A percentile compares a stretch with the other conserved stretches of the same genome.
Conservation (phyloP, 1,139 yeast species). For the Trichomonascaceae sp. region DNA sequence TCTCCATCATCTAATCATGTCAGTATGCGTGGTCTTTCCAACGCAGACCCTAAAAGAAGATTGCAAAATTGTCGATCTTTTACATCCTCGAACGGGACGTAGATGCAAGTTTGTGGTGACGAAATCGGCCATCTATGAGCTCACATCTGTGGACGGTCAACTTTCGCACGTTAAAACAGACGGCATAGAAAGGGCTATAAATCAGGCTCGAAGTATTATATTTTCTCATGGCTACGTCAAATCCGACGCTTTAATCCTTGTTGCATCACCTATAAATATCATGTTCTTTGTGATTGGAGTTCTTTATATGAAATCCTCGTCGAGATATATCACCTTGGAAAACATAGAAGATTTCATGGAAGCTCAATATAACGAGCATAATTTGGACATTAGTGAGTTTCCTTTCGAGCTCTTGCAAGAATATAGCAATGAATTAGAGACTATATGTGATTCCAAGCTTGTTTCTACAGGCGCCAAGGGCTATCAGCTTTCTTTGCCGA, state of each 20-base stretch:
- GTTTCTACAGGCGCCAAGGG: slow-evolving; percentile 14
- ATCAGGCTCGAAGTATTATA: slow-evolving; percentile 22
- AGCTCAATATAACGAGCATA: not conserved
- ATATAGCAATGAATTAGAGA: slow-evolving; percentile 8
- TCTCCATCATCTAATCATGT: not conserved
- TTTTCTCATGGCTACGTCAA: slow-evolving; percentile 15
- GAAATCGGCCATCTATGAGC: slow-evolving; percentile 20
- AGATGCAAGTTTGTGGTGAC: slow-evolving; percentile 21
- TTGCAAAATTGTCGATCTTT: slow-evolving; percentile 3
- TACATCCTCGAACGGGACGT: slow-evolving; percentile 26
- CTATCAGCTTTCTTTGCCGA: slow-evolving; percentile 20
- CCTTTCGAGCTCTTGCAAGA: not conserved
- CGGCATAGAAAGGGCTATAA: slow-evolving; percentile 12
- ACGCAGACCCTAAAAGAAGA: not conserved
- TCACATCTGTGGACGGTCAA: slow-evolving; percentile 22
- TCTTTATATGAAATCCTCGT: slow-evolving; percentile 17
- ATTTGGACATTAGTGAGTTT: slow-evolving; percentile 15
- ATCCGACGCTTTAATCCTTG: slow-evolving; percentile 24
- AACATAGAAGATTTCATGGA: slow-evolving; percentile 27
- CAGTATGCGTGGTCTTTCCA: not conserved
- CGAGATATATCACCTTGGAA: slow-evolving; percentile 27
- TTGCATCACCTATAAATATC: slow-evolving; percentile 31
- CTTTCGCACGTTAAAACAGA: slow-evolving; percentile 13
- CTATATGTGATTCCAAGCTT: slow-evolving; percentile 14
- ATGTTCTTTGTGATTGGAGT: slow-evolving; percentile 27